These are phyloP conservation scores for Candida nitratophila DNA, from an alignment of 805 yeast genomes.

Conservation along the genomic window DNA sequence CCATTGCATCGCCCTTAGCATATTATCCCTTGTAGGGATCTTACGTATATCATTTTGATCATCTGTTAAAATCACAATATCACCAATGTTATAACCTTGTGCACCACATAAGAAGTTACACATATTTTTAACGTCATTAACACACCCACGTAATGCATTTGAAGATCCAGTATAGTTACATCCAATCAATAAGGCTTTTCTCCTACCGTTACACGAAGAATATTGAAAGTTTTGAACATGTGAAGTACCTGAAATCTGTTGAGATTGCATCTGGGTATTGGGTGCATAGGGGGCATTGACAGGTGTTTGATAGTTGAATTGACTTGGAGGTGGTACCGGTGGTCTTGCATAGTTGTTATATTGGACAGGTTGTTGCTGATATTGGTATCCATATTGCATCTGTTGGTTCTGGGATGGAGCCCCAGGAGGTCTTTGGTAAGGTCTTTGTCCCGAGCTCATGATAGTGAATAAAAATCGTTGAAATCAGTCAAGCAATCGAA, in stretches of 20 bases:
- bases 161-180: slow-evolving; percentile 66
- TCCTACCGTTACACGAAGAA: slow-evolving; percentile 63
- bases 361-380: slow-evolving; percentile 4
- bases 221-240: slow-evolving; percentile 34
- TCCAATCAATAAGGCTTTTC: slow-evolving; percentile 73
- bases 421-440: slow-evolving; percentile 13
- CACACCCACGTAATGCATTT: slow-evolving; percentile 66
- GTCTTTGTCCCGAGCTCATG: no score
- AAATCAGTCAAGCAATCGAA: no score
- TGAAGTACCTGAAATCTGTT: slow-evolving; percentile 26
- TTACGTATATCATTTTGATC: slow-evolving; percentile 38
- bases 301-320: slow-evolving; percentile 7
- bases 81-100: slow-evolving; percentile 44
- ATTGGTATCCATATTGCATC: neutral
- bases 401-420: slow-evolving; percentile 3
- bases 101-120: slow-evolving; percentile 24
- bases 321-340: neutral
- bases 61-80: slow-evolving; percentile 56
- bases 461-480: no score
- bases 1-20: slow-evolving; percentile 78
- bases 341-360: neutral
- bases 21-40: slow-evolving; percentile 63
- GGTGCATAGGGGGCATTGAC: slow-evolving; percentile 6
- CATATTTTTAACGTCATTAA: slow-evolving; percentile 65
- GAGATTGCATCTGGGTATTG: slow-evolving; percentile 9